These are phyloP conservation scores for sorghum (Sorghum bicolor) DNA, from an alignment of 176 grass and related monocot species.

Conservation along the genomic window DNA sequence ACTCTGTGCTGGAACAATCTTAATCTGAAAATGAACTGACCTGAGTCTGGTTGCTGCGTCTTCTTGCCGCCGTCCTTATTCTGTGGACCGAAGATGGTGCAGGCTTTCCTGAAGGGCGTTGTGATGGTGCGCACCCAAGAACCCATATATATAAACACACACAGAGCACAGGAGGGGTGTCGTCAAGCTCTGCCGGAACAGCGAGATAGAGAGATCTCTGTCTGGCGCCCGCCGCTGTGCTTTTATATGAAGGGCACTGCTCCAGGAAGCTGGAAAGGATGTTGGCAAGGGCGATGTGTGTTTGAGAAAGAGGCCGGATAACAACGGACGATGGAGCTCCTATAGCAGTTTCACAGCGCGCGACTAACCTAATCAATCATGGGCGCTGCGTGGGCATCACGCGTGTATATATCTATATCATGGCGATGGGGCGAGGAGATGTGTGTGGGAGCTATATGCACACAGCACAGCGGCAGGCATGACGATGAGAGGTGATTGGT, in stretches of 20 bases:
- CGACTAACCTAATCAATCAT: neutral
- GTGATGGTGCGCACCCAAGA: conserved; percentile 72
- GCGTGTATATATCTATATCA: conserved; percentile 31
- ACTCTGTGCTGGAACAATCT: neutral
- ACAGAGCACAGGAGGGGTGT: neutral
- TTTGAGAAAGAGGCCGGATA: neutral
- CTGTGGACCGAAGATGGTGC: conserved; percentile 39
- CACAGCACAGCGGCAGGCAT: conserved; percentile 11
- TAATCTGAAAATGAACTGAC: neutral
- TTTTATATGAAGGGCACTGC: neutral
- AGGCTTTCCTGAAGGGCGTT: conserved; percentile 71
- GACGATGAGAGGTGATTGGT: conserved; percentile 23
- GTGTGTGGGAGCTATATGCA: neutral
- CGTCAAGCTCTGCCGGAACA: neutral
- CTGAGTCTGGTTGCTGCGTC: conserved; percentile 1
- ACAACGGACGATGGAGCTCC: neutral
- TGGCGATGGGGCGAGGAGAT: neutral
- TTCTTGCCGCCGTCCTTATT: conserved; percentile 55
- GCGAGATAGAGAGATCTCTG: neutral
- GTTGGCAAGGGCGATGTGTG: neutral
- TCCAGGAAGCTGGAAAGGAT: neutral
- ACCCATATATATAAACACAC: conserved; percentile 59
- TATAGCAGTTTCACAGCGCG: neutral
- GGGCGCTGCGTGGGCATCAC: conserved; percentile 9
- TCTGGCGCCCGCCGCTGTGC: neutral